Base-by-base conservation (phyloP, 2,329 filamentous ascomycete species). In the Botrytis byssoidea region DNA sequence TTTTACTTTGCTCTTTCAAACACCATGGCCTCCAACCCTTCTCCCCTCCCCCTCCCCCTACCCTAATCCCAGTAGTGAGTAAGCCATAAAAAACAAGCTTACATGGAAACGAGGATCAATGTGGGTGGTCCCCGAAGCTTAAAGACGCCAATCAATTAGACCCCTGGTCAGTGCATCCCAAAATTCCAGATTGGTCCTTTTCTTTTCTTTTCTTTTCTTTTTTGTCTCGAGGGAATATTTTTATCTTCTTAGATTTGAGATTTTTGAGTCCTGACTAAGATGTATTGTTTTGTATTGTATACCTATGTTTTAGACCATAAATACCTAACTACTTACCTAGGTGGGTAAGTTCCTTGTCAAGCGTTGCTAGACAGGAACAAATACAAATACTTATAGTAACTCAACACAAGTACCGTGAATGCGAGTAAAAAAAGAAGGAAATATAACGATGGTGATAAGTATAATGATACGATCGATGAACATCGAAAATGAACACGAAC, bases 81-180 rank as follows among this genome's bases (percentile, higher is more conserved):
- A 67, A 57, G 44, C 46, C 63, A 42, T 55, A n/a, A 68, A n/a
- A 55, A 55, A 32, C 63, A 65, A 65, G 46, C 65, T 55, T 57
- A 67, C 60, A 68, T 57, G n/a, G 22, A 57, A 57, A 59, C 61
- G 40, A 67, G 70, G 48, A 60, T 72, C 46, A 46, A 37, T 46
- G 57, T 60, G 57, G 61, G 32, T 57, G 60, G 70, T 72, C 70
- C 70, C 70, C 70, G 70, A 72, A 72, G 70, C 70, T 72, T 67
- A 67, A 67, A 72, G 46, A 72, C 70, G 70, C 70, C 70, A 72
- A 72, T 72, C 48, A 72, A 72, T 4, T 42, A 60, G 32, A 59
- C 46, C 70, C 70, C 70, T 71, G 46, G 70, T 57, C 70, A 40
- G 40, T 71, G 70, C 70, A 46, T 71, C 9, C 40, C 59, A 46